Evolutionary conservation across 805 yeast species (phyloP).

Genomic region (Brettanomyces custersianus): DNA sequence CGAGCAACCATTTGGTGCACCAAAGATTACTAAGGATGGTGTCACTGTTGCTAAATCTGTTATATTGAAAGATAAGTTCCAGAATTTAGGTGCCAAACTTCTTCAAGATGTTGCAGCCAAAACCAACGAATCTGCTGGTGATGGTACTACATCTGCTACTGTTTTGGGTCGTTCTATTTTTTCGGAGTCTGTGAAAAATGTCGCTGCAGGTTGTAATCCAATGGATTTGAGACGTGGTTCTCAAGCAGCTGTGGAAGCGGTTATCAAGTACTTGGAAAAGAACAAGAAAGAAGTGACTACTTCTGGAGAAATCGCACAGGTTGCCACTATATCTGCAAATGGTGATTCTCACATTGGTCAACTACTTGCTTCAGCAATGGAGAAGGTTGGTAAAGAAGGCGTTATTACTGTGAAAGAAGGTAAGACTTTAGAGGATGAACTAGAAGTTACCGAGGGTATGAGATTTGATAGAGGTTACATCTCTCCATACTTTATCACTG

Average conservation of each 20-base stretch:
- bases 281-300: constrained; percentile 92
- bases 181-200: constrained; percentile 91
- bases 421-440: constrained; percentile 90
- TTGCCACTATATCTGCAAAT: constrained; percentile 95
- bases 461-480: constrained; percentile 96
- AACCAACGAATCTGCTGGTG: constrained; percentile 97
- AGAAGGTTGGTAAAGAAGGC: constrained; percentile 98
- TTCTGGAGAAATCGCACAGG: constrained; percentile 93
- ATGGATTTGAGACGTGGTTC: constrained; percentile 97
- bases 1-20: constrained; percentile 94
- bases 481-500: constrained; percentile 93
- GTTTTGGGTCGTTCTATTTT: constrained; percentile 92
- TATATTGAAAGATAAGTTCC: constrained; percentile 79
- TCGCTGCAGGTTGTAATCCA: constrained; percentile 98
- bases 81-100: constrained; percentile 92
- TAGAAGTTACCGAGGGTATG: constrained; percentile 98
- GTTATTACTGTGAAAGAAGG: constrained; percentile 97
- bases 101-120: constrained; percentile 95
- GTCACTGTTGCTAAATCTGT: constrained; percentile 91
- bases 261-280: constrained; percentile 70
- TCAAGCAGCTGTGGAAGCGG: constrained; percentile 93
- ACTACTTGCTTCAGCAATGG: constrained; percentile 92
- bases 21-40: constrained; percentile 98
- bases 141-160: constrained; percentile 97
- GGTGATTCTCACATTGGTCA: constrained; percentile 91